Base-by-base conservation (phyloP, 345 rosid genomes). In the Geranium rotundifolium region DNA sequence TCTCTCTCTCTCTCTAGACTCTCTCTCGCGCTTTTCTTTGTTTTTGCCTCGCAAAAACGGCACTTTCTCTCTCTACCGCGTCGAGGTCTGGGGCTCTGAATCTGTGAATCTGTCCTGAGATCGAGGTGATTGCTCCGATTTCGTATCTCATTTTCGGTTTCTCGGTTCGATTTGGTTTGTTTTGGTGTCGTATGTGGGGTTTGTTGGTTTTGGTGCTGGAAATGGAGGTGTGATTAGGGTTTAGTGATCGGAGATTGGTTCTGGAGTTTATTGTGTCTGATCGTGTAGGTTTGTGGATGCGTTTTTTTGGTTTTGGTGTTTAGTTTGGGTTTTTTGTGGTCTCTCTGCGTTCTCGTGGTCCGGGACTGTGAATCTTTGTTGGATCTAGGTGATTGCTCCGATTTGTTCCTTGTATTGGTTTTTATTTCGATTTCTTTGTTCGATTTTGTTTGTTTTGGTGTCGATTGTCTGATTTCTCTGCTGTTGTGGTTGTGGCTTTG, bases 1-100 rank as follows among this genome's bases (percentile, higher is more conserved):
- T 52, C 54, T 39, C 41, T 34, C 10, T 67, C 49, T 46, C 66
- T 18, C 72, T 71, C 76, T 62, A 69, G 65, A 70, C 61, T 29
- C 61, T 52, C 71, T 60, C 61, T 52, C 73, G 52, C 15, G 41
- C 41, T 34, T 34, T 34, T 34, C 41, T 20, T 23, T 23, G 27
- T 23, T 8, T 8, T 6, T 29, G 7, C 23, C 64, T 41, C 59
- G 9, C 57, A n/a, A 50, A 34, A 34, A 5, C 27, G 27, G 27
- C 10, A 4, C 41, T 46, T 10, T 50, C 58, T 55, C 19, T 62
- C 67, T 19, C 62, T 69, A 70, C 61, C 70, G 61, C 57, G 27
- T 67, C 31, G 20, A 70, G 54, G 69, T 57, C 18, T 66, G 67
- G 60, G 31, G 61, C 54, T 57, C 73, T 15, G 27, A 29, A 57